Percentiles rank a stretch among this genome's conserved stretches.
phyloP scores from a whole-genome alignment of 495 filamentous ascomycete genomes.

The Trichoderma erinaceum region DNA sequence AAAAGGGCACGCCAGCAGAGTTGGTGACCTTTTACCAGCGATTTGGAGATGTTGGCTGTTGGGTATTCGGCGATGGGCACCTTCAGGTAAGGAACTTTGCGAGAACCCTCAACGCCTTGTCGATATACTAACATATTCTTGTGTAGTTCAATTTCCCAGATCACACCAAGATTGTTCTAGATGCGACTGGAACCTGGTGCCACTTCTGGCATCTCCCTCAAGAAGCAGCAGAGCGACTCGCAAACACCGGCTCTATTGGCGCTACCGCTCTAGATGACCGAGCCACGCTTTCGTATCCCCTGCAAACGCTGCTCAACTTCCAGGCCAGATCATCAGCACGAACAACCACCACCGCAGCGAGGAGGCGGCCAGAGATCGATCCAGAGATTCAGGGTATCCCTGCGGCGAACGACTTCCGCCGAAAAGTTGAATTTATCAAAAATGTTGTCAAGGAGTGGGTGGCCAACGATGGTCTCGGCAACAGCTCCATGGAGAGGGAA shows the following conservation, averaged over 20 bases:
- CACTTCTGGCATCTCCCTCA: conserved; percentile 79
- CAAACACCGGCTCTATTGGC: conserved; percentile 56
- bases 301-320: conserved; percentile 54
- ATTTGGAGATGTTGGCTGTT: conserved; percentile 78
- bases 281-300: conserved; percentile 53
- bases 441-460: conserved; percentile 67
- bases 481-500: conserved; percentile 43
- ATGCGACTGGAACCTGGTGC: conserved; percentile 65
- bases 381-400: conserved; percentile 56
- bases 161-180: conserved; percentile 87
- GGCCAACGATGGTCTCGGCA: conserved; percentile 63
- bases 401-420: conserved; percentile 70
- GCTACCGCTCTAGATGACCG: conserved; percentile 58
- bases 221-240: conserved; percentile 58
- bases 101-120: neutral
- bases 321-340: conserved; percentile 36
- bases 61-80: conserved; percentile 83
- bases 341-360: conserved; percentile 24
- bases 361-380: conserved; percentile 48
- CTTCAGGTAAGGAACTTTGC: conserved; percentile 55
- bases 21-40: conserved; percentile 86
- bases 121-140: conserved; percentile 9
- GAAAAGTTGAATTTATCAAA: conserved; percentile 70
- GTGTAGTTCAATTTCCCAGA: conserved; percentile 90
- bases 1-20: conserved; percentile 46